Evolutionary conservation across 345 rosid genomes (phyloP), one percentile per base, ranked within the genome.

Genomic region (Erysimum cheiranthoides): DNA sequence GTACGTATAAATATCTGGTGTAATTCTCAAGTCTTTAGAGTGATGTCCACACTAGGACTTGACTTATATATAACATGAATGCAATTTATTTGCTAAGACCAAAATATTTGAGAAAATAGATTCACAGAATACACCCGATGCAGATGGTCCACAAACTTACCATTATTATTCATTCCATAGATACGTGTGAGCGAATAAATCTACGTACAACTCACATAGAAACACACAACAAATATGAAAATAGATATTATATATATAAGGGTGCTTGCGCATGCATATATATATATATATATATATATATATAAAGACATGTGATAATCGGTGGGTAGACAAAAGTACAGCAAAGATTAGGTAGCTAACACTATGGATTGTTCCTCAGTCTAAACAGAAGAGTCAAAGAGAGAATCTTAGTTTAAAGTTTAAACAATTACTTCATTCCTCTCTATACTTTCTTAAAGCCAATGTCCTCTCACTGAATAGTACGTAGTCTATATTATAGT

Each of bases 331-430:
- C 73, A 85, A 64, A 67, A 68, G 68, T 75, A 76, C 82, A 49
- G 82, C 72, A 45, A 61, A 38, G 79, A 80, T 83, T 78, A 78
- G 81, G 84, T 71, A 70, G 78, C 75, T 68, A 73, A 79, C 70
- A 71, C 78, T 43, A 77, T 36, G 79, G 81, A 77, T 81, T 74
- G 79, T 74, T 71, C 77, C 57, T 74, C 66, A 52, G 77, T 79
- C 77, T 76, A 74, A 84, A 71, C 66, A 76, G 70, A 79, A 71
- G 78, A 58, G 78, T 57, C 58, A 45, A 54, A 75, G 47, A 59
- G 79, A 81, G 81, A 81, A 86, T 82, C 85, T 81, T 76, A 75
- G 78, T 79, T 68, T 78, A 32, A 59, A 73, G 59, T 60, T 40
- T 72, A 73, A 50, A 66, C 73, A 60, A 60, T 59, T 56, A 47